Evolutionary conservation across 2,329 filamentous ascomycete genomes (phyloP).

Genomic region (Aspergillus versicolor): DNA sequence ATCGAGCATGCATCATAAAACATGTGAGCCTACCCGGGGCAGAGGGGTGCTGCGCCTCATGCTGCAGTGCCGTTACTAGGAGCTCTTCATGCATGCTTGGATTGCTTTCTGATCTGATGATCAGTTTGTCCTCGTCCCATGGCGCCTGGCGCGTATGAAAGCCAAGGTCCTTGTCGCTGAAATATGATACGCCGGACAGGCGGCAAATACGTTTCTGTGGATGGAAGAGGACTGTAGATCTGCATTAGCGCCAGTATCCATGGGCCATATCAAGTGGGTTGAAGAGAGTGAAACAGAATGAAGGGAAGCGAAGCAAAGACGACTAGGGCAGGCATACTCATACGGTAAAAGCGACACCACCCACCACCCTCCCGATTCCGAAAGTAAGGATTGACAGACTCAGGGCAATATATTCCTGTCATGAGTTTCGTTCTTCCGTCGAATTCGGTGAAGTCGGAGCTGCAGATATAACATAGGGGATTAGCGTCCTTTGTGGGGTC

Average conservation of each 20-base stretch:
- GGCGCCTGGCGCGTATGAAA: background rate
- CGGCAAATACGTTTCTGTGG: background rate
- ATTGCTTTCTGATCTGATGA: background rate
- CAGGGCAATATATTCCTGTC: background rate
- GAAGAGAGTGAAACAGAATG: background rate
- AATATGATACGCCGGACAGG: constrained; percentile 1
- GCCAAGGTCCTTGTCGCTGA: background rate
- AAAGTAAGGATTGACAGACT: background rate
- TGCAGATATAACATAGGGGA: background rate
- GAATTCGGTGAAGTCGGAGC: background rate
- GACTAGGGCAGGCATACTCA: background rate
- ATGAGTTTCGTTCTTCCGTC: background rate
- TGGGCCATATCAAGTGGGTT: background rate
- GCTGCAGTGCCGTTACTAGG: background rate
- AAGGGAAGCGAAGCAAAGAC: background rate
- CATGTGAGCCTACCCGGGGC: background rate
- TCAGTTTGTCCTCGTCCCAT: background rate
- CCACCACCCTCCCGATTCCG: background rate
- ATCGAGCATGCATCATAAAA: background rate
- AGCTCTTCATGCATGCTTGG: background rate
- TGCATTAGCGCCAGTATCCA: background rate
- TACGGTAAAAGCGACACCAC: background rate
- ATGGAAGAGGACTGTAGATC: constrained; percentile 1
- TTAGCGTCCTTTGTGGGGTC: background rate
- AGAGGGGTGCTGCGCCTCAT: background rate